Conservation (phyloP, 2,329 filamentous ascomycete species). For the Paracoccidioides brasiliensis region DNA sequence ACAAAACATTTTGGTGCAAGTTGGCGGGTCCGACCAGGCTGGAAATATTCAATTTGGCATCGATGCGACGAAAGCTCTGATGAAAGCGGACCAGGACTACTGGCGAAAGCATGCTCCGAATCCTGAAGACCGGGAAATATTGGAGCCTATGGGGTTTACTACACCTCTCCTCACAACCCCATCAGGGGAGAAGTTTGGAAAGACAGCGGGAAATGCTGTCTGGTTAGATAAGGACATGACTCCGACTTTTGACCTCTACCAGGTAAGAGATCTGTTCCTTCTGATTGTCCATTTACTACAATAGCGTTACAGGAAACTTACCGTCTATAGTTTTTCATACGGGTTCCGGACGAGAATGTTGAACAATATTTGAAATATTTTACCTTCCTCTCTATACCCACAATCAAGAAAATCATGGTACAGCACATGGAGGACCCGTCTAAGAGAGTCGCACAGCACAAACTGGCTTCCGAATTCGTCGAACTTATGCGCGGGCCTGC, state of each 20-base stretch:
- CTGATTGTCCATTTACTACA: neutral
- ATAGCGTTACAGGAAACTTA: constrained; percentile 10
- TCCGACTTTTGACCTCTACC: constrained; percentile 71
- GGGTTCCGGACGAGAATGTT: constrained; percentile 67
- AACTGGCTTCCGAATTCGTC: constrained; percentile 69
- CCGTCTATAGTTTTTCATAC: constrained; percentile 59
- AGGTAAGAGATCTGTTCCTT: constrained; percentile 29
- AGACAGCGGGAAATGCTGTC: constrained; percentile 83
- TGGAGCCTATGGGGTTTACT: constrained; percentile 66
- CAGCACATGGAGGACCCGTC: constrained; percentile 55
- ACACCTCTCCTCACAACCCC: constrained; percentile 79
- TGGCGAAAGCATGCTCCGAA: constrained; percentile 10
- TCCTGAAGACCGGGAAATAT: constrained; percentile 17
- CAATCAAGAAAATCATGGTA: constrained; percentile 56
- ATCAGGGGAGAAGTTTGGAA: constrained; percentile 82
- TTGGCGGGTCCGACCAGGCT: constrained; percentile 90
- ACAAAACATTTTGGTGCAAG: constrained; percentile 63
- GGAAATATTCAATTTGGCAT: constrained; percentile 90
- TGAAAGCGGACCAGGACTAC: constrained; percentile 38
- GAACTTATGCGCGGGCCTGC: constrained; percentile 60
- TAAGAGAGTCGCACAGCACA: constrained; percentile 67
- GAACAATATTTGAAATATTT: constrained; percentile 75
- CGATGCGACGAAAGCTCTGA: constrained; percentile 66
- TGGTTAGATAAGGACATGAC: constrained; percentile 83
- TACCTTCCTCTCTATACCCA: constrained; percentile 64